A percentile compares a stretch with the other conserved stretches of the same genome.
These are phyloP conservation scores for Liriodendron chinense DNA, from an alignment of 164 flowering plant genomes.

Conservation along the genomic window DNA sequence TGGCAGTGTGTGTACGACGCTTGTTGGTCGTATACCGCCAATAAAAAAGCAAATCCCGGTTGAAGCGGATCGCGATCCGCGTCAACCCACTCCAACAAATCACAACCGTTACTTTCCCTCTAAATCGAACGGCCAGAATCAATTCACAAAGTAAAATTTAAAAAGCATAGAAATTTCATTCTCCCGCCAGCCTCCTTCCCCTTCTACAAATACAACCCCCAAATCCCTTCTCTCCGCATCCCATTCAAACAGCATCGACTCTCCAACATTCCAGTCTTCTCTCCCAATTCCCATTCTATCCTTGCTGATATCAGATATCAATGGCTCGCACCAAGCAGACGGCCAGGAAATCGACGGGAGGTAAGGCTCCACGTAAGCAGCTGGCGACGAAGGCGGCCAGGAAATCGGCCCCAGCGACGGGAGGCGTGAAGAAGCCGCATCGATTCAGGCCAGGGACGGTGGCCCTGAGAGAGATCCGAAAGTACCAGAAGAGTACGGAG, in stretches of 20 bases:
- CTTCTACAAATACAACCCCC: neutral
- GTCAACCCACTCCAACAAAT: neutral
- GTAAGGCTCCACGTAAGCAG: constrained; percentile 18
- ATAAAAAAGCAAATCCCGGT: too few relatives aligned
- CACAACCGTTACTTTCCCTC: neutral
- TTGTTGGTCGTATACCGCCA: too few relatives aligned
- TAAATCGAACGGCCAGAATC: neutral
- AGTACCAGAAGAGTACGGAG: constrained; percentile 19
- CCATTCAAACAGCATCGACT: neutral
- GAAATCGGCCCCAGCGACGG: constrained; percentile 18
- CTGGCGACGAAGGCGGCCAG: constrained; percentile 17
- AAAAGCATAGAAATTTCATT: neutral
- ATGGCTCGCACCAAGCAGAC: constrained; percentile 26
- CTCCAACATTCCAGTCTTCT: neutral
- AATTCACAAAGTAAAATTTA: neutral
- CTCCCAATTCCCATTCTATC: neutral
- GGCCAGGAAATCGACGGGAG: constrained; percentile 16
- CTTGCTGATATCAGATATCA: neutral
- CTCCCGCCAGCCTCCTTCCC: neutral
- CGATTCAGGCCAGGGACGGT: constrained; percentile 15
- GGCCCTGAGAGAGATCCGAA: constrained; percentile 13
- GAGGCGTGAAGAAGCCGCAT: constrained; percentile 17
- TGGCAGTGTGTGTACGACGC: too few relatives aligned
- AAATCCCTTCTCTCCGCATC: neutral
- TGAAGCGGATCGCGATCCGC: constrained; percentile 9